Conservation (phyloP, 2,329 filamentous ascomycete species). For the Claviceps digitariae region DNA sequence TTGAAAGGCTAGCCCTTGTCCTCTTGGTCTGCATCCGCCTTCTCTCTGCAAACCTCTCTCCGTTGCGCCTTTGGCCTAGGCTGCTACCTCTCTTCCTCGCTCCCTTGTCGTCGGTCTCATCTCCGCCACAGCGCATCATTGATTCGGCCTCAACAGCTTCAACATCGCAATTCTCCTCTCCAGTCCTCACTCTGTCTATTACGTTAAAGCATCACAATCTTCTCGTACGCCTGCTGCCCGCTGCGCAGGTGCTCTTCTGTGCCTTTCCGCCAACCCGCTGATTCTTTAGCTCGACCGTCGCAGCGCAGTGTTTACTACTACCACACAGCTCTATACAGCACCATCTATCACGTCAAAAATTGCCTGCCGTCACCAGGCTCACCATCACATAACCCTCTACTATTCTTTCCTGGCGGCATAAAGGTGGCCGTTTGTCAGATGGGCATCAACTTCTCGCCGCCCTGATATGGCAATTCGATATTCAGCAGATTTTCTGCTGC, state of each 20-base stretch:
- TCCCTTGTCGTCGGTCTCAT: slow-evolving; percentile 1
- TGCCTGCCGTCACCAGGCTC: neutral
- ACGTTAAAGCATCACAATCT: neutral
- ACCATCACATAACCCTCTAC: neutral
- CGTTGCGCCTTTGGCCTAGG: neutral
- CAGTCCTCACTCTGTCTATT: neutral
- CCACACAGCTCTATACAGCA: neutral
- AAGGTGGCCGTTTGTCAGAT: slow-evolving; percentile 17
- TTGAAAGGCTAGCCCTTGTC: neutral
- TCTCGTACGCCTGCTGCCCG: neutral
- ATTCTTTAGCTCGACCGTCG: neutral
- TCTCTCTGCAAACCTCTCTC: neutral
- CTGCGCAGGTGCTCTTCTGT: neutral
- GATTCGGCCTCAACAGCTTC: slow-evolving; percentile 2
- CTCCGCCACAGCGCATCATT: slow-evolving; percentile 2
- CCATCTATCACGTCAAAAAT: slow-evolving; percentile 1
- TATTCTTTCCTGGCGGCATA: slow-evolving; percentile 6
- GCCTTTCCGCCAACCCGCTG: neutral
- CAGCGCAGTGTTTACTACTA: neutral
- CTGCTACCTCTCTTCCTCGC: neutral
- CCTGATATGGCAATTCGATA: slow-evolving; percentile 50
- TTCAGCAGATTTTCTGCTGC: slow-evolving; percentile 59
- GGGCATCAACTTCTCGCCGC: slow-evolving; percentile 22
- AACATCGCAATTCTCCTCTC: neutral
- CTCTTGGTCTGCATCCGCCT: neutral